Evolutionary conservation across 495 filamentous ascomycete genomes (phyloP), one percentile per base, ranked within the genome.

Genomic region (Mytilinidion resinicola): DNA sequence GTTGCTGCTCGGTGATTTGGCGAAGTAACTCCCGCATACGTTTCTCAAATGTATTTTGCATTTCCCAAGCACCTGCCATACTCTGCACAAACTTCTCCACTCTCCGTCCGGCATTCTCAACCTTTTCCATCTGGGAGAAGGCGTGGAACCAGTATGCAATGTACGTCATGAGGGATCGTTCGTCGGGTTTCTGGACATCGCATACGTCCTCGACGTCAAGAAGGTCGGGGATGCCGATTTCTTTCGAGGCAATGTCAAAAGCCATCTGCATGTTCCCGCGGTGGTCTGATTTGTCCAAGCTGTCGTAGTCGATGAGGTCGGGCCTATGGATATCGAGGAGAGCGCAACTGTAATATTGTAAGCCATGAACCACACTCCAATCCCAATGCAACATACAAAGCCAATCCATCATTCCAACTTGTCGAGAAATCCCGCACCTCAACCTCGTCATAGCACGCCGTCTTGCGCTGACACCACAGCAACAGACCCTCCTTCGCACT

Each of bases 121-220:
- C 95, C 61, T 90, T 82, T 72, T 98, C 93, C 82, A 98, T 89
- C 68, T 96, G 91, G 20, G 91, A 96, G 67, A 98, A 98, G 57
- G 93, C 95, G 66, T 98, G 93, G 80, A 97, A 98, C 93, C 95
- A 98, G 73, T 97, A 97, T 58, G 93, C 93, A 63, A 98, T 97
- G 69, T 98, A 98, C 6, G 93, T 98, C 92, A 98, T 97, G 69
- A 98, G 79, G 63, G 88, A 92, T 57, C 90, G 87, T 72, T 98
- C 93, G 65, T 98, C 93, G 11, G 93, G 93, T 72, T 89, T 92
- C 10, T 90, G 83, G 12, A 98, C 93, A 70, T 97, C 93, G 71
- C 90, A 96, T 30, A 97, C 95, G 76, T 98, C 93, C 71, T 98
- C 93, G 3, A 97, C 93, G 70, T 98, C 93, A 34, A 98, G 82